Conservation (phyloP, 768 basidiomycete genomes). For the Daedaleopsis nitida region DNA sequence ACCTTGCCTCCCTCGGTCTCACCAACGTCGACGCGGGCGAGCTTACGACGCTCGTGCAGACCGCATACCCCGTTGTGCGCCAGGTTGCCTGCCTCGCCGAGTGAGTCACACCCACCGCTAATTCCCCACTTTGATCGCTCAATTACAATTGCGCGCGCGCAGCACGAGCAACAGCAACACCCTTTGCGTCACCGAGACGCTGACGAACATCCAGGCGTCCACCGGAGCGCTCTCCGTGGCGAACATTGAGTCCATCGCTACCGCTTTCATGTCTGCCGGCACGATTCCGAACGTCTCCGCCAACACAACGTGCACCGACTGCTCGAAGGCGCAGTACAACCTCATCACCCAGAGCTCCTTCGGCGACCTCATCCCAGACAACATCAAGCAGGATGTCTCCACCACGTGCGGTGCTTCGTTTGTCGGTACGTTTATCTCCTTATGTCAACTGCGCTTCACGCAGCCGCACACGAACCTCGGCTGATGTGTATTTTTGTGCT, state of each 20-base stretch:
- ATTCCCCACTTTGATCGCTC: conserved; percentile 2
- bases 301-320: conserved; percentile 35
- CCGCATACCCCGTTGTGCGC: conserved; percentile 57
- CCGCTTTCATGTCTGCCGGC: conserved; percentile 15
- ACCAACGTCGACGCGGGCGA: conserved; percentile 14
- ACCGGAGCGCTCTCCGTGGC: conserved; percentile 30
- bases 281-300: conserved; percentile 24
- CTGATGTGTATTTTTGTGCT: neutral
- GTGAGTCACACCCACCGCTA: conserved; percentile 41
- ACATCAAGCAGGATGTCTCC: conserved; percentile 18
- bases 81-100: conserved; percentile 63
- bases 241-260: conserved; percentile 20
- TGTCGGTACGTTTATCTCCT: conserved; percentile 24
- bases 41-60: conserved; percentile 43
- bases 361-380: conserved; percentile 23
- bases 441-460: neutral
- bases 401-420: conserved; percentile 34
- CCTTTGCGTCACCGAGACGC: conserved; percentile 59
- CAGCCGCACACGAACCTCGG: neutral
- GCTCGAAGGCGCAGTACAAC: conserved; percentile 35
- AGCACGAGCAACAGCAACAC: conserved; percentile 39
- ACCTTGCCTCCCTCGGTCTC: conserved; percentile 34
- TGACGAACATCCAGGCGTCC: conserved; percentile 52
- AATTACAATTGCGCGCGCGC: conserved; percentile 3
- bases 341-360: conserved; percentile 23